Percentiles rank a stretch among this genome's conserved stretches.
Evolutionary conservation across 352 stramenopile genomes (phyloP).

Genomic region (Pythium phragmitis): DNA sequence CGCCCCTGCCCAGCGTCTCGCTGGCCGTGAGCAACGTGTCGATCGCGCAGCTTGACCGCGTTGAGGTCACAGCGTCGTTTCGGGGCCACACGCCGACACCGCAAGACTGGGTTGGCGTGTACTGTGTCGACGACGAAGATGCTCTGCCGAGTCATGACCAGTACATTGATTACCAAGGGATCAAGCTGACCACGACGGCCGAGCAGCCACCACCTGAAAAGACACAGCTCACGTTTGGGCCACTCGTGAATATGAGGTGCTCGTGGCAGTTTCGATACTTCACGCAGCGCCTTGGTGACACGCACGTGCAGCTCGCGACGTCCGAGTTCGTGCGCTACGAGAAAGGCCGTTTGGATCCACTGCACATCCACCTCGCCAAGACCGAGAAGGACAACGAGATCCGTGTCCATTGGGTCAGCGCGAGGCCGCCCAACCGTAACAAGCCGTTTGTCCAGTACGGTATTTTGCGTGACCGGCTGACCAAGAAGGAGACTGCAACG

Average conservation of each 20-base stretch:
- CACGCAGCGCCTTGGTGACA: conserved; percentile 8
- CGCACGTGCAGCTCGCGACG: too few relatives aligned
- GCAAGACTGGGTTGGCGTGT: conserved; percentile 25
- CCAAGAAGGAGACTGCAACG: too few relatives aligned
- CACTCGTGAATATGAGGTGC: too few relatives aligned
- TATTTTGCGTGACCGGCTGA: neutral
- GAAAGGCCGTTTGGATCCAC: too few relatives aligned
- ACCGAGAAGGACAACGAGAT: conserved; percentile 15
- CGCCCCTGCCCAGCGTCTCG: neutral
- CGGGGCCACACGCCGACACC: neutral
- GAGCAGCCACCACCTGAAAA: too few relatives aligned
- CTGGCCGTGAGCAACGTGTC: neutral
- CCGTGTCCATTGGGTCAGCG: conserved; percentile 29
- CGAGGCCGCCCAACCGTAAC: neutral
- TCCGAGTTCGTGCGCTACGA: too few relatives aligned
- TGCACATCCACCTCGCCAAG: too few relatives aligned
- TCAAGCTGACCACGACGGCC: neutral
- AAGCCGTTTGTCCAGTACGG: conserved; percentile 17
- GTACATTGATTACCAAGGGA: conserved; percentile 21
- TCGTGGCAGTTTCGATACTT: conserved; percentile 34
- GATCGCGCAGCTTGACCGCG: conserved; percentile 10
- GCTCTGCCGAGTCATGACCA: neutral
- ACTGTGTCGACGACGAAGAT: conserved; percentile 21
- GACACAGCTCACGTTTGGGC: too few relatives aligned
- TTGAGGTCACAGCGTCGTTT: neutral